phyloP scores from a whole-genome alignment of 768 basidiomycete species.

The Mycena rosella region DNA sequence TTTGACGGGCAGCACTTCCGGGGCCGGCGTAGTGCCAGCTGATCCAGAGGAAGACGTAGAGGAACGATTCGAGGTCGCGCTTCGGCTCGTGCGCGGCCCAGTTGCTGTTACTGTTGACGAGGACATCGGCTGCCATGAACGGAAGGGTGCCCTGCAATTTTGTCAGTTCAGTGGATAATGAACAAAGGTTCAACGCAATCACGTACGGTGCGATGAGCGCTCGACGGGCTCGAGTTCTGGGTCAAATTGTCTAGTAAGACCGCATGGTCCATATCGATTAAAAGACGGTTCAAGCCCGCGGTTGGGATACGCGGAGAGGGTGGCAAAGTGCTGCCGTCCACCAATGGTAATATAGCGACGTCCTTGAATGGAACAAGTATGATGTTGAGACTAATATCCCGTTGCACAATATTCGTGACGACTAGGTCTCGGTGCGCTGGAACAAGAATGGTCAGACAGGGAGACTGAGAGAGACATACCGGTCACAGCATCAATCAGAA shows the following conservation, averaged over 20 bases:
- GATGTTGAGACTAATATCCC: slow-evolving; percentile 8
- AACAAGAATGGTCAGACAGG: background rate
- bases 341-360: no score
- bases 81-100: background rate
- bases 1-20: background rate
- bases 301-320: no score
- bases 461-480: slow-evolving; percentile 1
- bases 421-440: slow-evolving; percentile 1
- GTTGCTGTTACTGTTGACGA: background rate
- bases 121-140: slow-evolving; percentile 7
- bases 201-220: background rate
- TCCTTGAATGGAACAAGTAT: no score
- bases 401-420: background rate
- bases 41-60: slow-evolving; percentile 6
- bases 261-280: background rate
- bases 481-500: background rate
- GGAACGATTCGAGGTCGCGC: slow-evolving; percentile 4
- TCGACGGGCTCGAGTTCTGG: background rate
- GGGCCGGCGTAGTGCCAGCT: slow-evolving; percentile 7
- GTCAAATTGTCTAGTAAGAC: background rate
- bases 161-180: background rate
- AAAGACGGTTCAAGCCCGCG: no score
- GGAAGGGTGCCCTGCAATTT: slow-evolving; percentile 13
- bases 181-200: background rate
- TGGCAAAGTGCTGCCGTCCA: no score